Evolutionary conservation across 169 alveolate species (phyloP).

Genomic region (Amoebophrya sp.): DNA sequence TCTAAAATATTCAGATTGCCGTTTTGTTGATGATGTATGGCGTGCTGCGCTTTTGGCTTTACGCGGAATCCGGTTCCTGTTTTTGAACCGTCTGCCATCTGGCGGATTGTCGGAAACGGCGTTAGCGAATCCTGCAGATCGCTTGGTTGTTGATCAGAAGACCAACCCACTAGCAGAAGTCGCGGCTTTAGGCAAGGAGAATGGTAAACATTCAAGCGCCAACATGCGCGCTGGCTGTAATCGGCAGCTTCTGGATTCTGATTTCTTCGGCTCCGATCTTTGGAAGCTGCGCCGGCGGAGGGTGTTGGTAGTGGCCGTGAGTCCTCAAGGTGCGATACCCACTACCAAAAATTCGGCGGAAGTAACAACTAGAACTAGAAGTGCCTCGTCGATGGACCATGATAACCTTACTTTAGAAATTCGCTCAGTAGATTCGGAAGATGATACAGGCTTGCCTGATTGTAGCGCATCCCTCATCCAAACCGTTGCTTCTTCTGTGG

Average conservation of each 20-base stretch:
- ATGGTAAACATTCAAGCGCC: background rate
- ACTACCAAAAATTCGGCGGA: too few species aligned
- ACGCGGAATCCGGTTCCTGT: background rate
- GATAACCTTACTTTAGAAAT: too few species aligned
- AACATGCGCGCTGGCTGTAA: background rate
- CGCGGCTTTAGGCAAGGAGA: background rate
- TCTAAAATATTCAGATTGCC: background rate
- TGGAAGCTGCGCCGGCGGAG: background rate
- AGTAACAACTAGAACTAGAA: too few species aligned
- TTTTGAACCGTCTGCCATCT: background rate
- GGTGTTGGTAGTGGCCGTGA: too few species aligned
- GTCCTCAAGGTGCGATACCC: too few species aligned
- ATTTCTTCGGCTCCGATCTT: background rate
- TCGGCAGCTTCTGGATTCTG: background rate
- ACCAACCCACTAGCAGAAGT: background rate
- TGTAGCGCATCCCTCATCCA: too few species aligned
- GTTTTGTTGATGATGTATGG: background rate
- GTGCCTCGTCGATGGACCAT: too few species aligned
- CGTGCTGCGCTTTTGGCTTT: background rate
- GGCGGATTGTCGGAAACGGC: background rate
- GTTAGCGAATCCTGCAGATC: background rate
- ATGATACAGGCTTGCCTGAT: too few species aligned
- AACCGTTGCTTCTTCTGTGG: too few species aligned
- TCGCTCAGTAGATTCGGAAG: too few species aligned
- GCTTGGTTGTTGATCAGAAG: background rate